Evolutionary conservation across 2,329 filamentous ascomycete genomes (phyloP).

Genomic region (Neofusicoccum laricinum): DNA sequence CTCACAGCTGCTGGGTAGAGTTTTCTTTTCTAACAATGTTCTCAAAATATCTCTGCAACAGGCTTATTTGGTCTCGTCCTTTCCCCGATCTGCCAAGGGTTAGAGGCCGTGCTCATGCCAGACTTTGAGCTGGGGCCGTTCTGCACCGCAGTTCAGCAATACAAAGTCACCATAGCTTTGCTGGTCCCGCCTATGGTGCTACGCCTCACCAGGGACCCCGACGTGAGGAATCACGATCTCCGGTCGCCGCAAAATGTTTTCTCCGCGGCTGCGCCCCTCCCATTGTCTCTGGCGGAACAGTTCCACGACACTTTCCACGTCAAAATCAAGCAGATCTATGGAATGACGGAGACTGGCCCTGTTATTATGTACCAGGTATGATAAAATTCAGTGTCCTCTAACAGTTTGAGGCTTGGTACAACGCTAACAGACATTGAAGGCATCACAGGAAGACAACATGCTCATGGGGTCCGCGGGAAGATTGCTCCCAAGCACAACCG

Average conservation of each 20-base stretch:
- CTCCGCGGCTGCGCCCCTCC: conserved; percentile 66
- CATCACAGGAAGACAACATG: conserved; percentile 59
- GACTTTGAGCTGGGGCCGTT: conserved; percentile 75
- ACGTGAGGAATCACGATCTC: conserved; percentile 69
- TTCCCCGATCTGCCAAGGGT: conserved; percentile 40
- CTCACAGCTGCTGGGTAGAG: too few relatives aligned
- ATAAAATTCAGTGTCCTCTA: too few relatives aligned
- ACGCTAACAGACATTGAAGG: too few relatives aligned
- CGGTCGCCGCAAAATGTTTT: conserved; percentile 54
- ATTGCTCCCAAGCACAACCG: conserved; percentile 64
- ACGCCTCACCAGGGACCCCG: conserved; percentile 69
- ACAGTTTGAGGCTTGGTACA: too few relatives aligned
- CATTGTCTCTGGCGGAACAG: conserved; percentile 61
- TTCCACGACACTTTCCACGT: conserved; percentile 64
- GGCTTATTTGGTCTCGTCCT: background rate
- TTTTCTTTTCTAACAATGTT: too few relatives aligned
- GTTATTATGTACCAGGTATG: too few relatives aligned
- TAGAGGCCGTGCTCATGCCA: conserved; percentile 63
- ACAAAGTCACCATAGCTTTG: conserved; percentile 69
- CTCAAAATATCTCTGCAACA: too few relatives aligned
- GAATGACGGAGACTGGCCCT: conserved; percentile 55
- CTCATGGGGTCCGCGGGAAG: conserved; percentile 71
- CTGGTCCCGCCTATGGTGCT: conserved; percentile 80
- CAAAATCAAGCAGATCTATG: conserved; percentile 82
- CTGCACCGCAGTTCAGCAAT: conserved; percentile 67